phyloP scores from a whole-genome alignment of 306 rosid genomes.

The Sindora glabra region DNA sequence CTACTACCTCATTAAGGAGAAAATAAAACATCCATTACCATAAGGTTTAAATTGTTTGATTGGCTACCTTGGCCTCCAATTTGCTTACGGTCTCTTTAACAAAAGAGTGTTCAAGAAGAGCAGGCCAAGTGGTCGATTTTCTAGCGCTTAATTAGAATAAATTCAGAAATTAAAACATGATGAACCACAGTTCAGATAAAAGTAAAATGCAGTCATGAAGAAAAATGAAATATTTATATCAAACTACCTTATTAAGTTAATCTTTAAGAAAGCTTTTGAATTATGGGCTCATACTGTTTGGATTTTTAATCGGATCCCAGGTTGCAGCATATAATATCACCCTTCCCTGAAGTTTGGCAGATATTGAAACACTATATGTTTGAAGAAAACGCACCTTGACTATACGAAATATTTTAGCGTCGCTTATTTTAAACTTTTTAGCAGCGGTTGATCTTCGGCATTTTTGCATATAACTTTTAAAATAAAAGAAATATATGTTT shows the following conservation, averaged over 20 bases:
- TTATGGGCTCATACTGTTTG: conserved; percentile 72
- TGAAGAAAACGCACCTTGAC: conserved; percentile 70
- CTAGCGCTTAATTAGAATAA: conserved; percentile 57
- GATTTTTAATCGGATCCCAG: conserved; percentile 97
- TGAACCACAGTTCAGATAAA: conserved; percentile 5
- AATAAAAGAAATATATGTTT: too few relatives aligned
- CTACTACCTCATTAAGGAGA: neutral
- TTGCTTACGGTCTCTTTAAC: conserved; percentile 65
- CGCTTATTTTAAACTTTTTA: too few relatives aligned
- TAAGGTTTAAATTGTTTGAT: conserved; percentile 3
- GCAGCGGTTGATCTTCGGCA: too few relatives aligned
- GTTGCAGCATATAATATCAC: conserved; percentile 22
- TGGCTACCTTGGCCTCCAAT: conserved; percentile 52
- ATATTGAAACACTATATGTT: neutral
- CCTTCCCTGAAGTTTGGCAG: neutral
- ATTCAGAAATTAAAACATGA: conserved; percentile 13
- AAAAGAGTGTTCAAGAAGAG: conserved; percentile 91
- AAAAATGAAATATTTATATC: conserved; percentile 12
- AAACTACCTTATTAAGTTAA: conserved; percentile 80
- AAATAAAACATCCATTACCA: neutral
- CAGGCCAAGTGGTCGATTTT: conserved; percentile 96
- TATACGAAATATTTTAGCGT: too few relatives aligned
- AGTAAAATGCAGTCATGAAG: conserved; percentile 9
- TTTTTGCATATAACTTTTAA: too few relatives aligned
- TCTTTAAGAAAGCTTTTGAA: conserved; percentile 89